Conservation (phyloP, 108 stramenopile genomes). For the Pseudonitzschia multiseries region DNA sequence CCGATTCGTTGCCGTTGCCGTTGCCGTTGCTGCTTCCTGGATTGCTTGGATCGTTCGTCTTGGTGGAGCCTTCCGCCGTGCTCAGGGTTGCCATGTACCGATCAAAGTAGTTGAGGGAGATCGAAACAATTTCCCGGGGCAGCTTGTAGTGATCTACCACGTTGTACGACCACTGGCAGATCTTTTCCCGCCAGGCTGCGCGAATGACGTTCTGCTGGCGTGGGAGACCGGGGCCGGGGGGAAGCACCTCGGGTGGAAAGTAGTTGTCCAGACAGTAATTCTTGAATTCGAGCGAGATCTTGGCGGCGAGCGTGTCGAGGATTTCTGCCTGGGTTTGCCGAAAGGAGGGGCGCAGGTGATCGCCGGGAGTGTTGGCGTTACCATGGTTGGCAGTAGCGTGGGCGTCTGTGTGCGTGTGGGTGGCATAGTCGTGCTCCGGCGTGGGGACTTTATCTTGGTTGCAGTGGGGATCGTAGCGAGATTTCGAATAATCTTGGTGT, state of each 20-base stretch:
- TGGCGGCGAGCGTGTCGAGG: slow-evolving; percentile 1
- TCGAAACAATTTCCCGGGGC: slow-evolving; percentile 71
- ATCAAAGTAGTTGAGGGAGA: slow-evolving; percentile 71
- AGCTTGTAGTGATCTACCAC: slow-evolving; percentile 86
- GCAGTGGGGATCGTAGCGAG: background rate
- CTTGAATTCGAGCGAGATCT: background rate
- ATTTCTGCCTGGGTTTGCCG: background rate
- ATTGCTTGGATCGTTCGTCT: background rate
- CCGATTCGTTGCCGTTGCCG: background rate
- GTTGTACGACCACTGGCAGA: slow-evolving; percentile 80
- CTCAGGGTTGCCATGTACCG: slow-evolving; percentile 68
- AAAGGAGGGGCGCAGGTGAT: background rate
- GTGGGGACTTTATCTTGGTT: background rate
- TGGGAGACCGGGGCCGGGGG: background rate
- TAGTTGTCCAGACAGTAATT: background rate
- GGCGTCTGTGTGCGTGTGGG: background rate
- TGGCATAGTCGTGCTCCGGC: background rate
- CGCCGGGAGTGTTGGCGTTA: background rate
- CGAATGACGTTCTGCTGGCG: slow-evolving; percentile 24
- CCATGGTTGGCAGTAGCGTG: background rate
- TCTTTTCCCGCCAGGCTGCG: slow-evolving; percentile 73
- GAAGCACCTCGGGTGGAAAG: slow-evolving; percentile 4
- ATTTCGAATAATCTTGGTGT: background rate
- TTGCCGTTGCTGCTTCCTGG: slow-evolving; percentile 52
- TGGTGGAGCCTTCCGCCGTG: slow-evolving; percentile 18